Percentiles rank a stretch among this genome's conserved stretches.
phyloP scores from a whole-genome alignment of 2,329 filamentous ascomycete species.

The Aspergillus vadensis region DNA sequence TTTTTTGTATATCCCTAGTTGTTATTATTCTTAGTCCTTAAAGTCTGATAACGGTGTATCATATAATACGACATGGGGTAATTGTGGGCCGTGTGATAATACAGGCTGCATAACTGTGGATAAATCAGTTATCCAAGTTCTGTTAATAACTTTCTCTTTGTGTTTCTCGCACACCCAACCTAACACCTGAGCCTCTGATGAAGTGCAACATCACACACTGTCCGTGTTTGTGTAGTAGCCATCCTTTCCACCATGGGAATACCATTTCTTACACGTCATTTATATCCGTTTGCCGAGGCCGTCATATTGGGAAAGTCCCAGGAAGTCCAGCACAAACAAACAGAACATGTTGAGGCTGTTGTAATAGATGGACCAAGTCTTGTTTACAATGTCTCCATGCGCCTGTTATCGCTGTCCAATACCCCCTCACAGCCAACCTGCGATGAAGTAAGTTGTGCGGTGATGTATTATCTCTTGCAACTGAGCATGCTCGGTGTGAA shows the following conservation, averaged over 20 bases:
- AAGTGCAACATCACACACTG: background rate
- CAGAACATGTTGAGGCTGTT: conserved; percentile 33
- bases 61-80: too few species aligned
- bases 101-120: too few species aligned
- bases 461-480: conserved; percentile 64
- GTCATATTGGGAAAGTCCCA: conserved; percentile 23
- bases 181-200: background rate
- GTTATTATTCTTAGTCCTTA: too few species aligned
- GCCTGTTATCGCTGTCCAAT: conserved; percentile 50
- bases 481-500: conserved; percentile 58
- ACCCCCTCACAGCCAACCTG: conserved; percentile 60
- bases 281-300: conserved; percentile 34
- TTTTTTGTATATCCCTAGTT: too few species aligned
- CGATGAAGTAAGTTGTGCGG: conserved; percentile 60
- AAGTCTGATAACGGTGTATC: too few species aligned
- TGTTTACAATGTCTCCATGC: conserved; percentile 70
- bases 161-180: too few species aligned
- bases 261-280: conserved; percentile 18
- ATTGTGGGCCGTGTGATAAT: too few species aligned
- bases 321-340: conserved; percentile 9
- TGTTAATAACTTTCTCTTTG: too few species aligned
- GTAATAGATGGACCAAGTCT: conserved; percentile 78
- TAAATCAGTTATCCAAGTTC: too few species aligned
- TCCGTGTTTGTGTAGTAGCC: background rate
- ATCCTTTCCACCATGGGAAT: background rate